Evolutionary conservation across 257 asterid genomes (phyloP), one percentile per base, ranked within the genome.

Genomic region (Voacanga thouarsii): DNA sequence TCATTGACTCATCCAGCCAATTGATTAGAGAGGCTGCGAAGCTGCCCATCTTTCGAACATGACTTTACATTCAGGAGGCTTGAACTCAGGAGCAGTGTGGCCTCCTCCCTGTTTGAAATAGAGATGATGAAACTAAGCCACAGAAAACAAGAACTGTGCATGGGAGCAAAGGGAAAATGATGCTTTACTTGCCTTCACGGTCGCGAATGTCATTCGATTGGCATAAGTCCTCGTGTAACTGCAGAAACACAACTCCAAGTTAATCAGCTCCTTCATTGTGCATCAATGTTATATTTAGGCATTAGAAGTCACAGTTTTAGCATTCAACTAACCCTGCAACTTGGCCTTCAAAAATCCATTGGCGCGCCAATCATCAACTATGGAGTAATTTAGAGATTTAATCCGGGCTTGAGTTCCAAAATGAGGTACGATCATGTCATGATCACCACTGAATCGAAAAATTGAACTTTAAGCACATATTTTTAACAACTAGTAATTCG

Each of bases 211-310:
- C 83, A 82, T 82, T 53, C 47, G 16, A 63, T 85, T 85, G 23
- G 86, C 78, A 45, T 77, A 85, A 45, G 83, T 77, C 76, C 84
- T 85, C 2, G 86, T 85, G 57, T 85, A 85, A 43, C 86, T 85
- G 79, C 73, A 77, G 26, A 8, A 19, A 61, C 24, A 56, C 3
- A 51, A 61, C 10, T 37, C 23, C 16, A 71, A 71, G 18, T 21
- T 14, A 71, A 64, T 41, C 59, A 44, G 2, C 56, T 24, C 30
- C 56, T 28, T 18, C 1, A 26, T 71, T 66, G n/a, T 26, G 5
- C 15, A n/a, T 19, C 65, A 24, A 18, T 4, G 28, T 67, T 7
- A 3, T 16, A 43, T 15, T 2, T 10, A 45, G 7, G 75, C 16
- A 71, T 43, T n/a, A 18, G 55, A 43, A 72, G 0, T 12, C 15